Evolutionary conservation across 768 basidiomycete genomes (phyloP), one percentile per base, ranked within the genome.

Genomic region (Pisolithus microcarpus): DNA sequence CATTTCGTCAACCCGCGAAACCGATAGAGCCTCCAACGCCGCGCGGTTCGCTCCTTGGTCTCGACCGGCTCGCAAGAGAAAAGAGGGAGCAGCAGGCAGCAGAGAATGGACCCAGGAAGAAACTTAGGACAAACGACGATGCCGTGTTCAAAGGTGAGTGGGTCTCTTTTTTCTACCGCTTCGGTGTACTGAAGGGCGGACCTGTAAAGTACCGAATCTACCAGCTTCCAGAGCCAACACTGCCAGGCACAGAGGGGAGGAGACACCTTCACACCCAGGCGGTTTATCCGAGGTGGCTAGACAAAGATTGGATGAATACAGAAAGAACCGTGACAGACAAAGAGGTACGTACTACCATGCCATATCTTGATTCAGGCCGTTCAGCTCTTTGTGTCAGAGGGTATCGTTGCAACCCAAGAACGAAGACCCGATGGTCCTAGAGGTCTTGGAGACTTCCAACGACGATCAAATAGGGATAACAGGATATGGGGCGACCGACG

Each of bases 211-310:
- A 18, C 94, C 94, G 0, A 76, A 67, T 37, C 65, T 94, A 19
- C 94, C 92, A 52, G 71, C 72, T 13, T 72, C 72, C 28, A 75
- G 79, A 43, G 68, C 64, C 38, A 66, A 72, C n/a, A 81, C 85
- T 60, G 62, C 76, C 2, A 79, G 95, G 5, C 82, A 87, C 53
- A 74, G 87, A 52, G 88, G 83, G 0, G 86, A 87, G 58, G 95
- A 96, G 57, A 98, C 95, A 0, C 95, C 95, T 0, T 95, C 94
- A 18, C 89, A 94, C 63, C 85, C 90, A 3, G 87, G 90, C 36
- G 95, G 95, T 15, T 71, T 99, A 18, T 88, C 91, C 1, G 87
- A 90, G 24, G 70, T 73, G 1, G 91, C 84, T 13, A 74, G 84
- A 18, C 74, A 76, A 56, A 70, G 79, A 52, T 68, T 97, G 26